Evolutionary conservation across 2,329 filamentous ascomycete species (phyloP).

Genomic region (Neonectria neomacrospora): DNA sequence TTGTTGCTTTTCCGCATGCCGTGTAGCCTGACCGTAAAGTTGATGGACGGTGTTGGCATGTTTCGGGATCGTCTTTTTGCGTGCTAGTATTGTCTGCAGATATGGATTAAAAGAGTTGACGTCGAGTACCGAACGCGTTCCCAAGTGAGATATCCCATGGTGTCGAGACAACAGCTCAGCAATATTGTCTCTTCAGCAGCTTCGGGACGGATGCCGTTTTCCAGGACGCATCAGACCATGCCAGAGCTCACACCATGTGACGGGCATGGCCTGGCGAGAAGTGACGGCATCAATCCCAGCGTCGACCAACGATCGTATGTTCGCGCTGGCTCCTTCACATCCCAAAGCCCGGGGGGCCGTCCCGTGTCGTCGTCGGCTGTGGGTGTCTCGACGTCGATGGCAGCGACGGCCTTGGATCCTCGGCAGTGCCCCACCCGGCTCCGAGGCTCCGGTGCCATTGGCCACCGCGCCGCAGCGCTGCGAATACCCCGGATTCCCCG

Average conservation of each 20-base stretch:
- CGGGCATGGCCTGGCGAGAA: background rate
- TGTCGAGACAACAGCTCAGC: background rate
- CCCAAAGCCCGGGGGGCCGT: background rate
- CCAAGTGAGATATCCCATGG: background rate
- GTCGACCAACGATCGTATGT: background rate
- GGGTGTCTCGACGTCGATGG: background rate
- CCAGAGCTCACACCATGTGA: background rate
- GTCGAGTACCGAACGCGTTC: background rate
- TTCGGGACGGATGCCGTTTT: background rate
- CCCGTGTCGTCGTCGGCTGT: background rate
- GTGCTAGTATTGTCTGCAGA: background rate
- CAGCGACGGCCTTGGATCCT: conserved; percentile 6
- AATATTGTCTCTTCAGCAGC: background rate
- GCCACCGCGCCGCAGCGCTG: background rate
- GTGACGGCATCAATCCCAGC: background rate
- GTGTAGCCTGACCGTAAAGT: background rate
- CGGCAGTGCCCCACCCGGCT: conserved; percentile 23
- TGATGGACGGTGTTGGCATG: conserved; percentile 1
- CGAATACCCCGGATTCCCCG: conserved; percentile 42
- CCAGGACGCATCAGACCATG: conserved; percentile 2
- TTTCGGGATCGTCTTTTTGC: background rate
- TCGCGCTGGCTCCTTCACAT: background rate
- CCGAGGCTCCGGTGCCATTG: conserved; percentile 17
- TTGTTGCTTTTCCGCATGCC: conserved; percentile 21
- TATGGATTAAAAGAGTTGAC: background rate